Evolutionary conservation across 2,329 filamentous ascomycete genomes (phyloP).

Genomic region (Colletotrichum magnum): DNA sequence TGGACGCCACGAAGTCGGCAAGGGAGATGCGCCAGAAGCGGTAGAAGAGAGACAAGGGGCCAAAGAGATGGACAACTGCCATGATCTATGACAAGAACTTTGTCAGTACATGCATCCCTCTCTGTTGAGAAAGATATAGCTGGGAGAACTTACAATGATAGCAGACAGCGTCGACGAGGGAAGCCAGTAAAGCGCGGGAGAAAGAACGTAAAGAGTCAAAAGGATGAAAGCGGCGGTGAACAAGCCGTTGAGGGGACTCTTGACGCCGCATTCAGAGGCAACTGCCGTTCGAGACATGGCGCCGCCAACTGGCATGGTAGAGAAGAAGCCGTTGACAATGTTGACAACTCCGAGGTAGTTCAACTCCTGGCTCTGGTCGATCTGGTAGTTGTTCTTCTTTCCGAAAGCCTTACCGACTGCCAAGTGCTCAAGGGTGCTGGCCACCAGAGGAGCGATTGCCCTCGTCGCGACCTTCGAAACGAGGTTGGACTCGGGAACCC

Average conservation of each 20-base stretch:
- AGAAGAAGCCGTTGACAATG: conserved; percentile 76
- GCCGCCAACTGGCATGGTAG: conserved; percentile 74
- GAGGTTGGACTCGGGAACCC: conserved; percentile 60
- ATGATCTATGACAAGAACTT: conserved; percentile 17
- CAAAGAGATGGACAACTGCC: conserved; percentile 35
- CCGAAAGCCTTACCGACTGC: conserved; percentile 76
- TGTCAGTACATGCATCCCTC: neutral
- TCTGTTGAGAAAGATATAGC: conserved; percentile 53
- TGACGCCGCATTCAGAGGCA: conserved; percentile 75
- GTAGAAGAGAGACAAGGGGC: conserved; percentile 65
- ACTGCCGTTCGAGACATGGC: conserved; percentile 79
- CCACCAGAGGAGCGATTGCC: conserved; percentile 73
- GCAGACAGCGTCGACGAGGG: conserved; percentile 75
- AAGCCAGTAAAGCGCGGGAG: conserved; percentile 75
- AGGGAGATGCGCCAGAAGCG: conserved; percentile 76
- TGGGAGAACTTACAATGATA: conserved; percentile 73
- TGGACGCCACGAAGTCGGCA: conserved; percentile 74
- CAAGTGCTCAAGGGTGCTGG: conserved; percentile 73
- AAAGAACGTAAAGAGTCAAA: conserved; percentile 73
- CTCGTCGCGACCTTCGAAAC: conserved; percentile 59
- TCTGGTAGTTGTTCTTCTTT: conserved; percentile 72
- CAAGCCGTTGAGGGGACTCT: conserved; percentile 72
- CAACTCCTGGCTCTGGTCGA: conserved; percentile 76
- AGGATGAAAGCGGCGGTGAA: conserved; percentile 74
- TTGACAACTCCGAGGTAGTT: conserved; percentile 74